A percentile compares a stretch with the other conserved stretches of the same genome.
Conservation (phyloP, 2,329 filamentous ascomycete genomes). For the Calonectria pauciramosa region DNA sequence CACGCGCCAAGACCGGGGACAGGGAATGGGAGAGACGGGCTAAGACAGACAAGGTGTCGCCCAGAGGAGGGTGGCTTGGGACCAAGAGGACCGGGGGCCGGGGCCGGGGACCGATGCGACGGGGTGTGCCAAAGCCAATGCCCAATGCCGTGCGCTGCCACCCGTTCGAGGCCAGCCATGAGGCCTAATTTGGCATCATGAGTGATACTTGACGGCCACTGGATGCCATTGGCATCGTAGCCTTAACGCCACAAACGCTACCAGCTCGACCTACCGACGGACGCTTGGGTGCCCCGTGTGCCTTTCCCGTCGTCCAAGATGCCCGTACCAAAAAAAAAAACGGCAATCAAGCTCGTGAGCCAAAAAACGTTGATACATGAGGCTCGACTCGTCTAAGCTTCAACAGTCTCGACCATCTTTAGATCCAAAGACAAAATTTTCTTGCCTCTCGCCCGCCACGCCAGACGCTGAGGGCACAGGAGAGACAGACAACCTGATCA, state of each 20-base stretch:
- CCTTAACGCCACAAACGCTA: constrained; percentile 18
- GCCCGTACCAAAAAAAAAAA: constrained; percentile 5
- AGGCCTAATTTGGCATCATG: constrained; percentile 34
- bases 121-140: constrained; percentile 31
- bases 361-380: constrained; percentile 17
- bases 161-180: constrained; percentile 40
- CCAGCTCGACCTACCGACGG: constrained; percentile 27
- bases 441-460: constrained; percentile 31
- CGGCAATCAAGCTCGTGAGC: neutral
- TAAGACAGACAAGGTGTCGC: constrained; percentile 17
- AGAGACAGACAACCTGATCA: constrained; percentile 10
- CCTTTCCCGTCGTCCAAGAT: constrained; percentile 32
- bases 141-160: constrained; percentile 36
- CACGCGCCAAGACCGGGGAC: constrained; percentile 44
- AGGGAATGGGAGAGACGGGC: constrained; percentile 18
- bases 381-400: neutral
- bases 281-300: constrained; percentile 31
- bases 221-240: neutral
- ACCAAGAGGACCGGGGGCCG: constrained; percentile 26
- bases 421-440: neutral
- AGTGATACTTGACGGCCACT: constrained; percentile 36
- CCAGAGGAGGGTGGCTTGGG: constrained; percentile 29
- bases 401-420: constrained; percentile 21
- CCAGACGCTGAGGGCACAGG: constrained; percentile 29
- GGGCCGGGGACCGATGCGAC: constrained; percentile 22